Percentiles rank a stretch among this genome's conserved stretches.
These are phyloP conservation scores for Dendrocalamus sinicus DNA, from an alignment of 176 grass and related monocot species.

Conservation along the genomic window DNA sequence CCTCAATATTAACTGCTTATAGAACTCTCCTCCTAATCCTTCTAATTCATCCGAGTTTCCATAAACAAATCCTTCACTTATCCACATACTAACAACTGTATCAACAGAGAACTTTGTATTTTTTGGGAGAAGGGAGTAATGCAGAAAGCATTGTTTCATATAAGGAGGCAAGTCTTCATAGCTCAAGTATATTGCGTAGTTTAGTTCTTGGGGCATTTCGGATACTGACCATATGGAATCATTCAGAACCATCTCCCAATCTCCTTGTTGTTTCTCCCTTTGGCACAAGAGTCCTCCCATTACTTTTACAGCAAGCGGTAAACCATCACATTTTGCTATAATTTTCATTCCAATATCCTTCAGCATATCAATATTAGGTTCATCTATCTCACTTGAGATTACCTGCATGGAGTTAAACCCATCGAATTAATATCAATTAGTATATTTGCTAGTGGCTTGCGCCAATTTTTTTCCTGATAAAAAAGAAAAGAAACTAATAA, in stretches of 20 bases:
- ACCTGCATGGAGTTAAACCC: too few relatives aligned
- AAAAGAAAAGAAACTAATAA: too few relatives aligned
- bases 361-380: too few relatives aligned
- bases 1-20: background rate
- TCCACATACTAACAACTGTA: background rate
- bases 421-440: too few relatives aligned
- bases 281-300: too few relatives aligned
- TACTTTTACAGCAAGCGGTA: too few relatives aligned
- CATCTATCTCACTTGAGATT: too few relatives aligned
- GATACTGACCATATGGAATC: constrained; percentile 19
- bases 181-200: constrained; percentile 2
- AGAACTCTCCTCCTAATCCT: background rate
- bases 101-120: accelerated
- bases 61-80: background rate
- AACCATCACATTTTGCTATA: too few relatives aligned
- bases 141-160: constrained; percentile 50
- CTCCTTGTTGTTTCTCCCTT: too few relatives aligned
- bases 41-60: background rate
- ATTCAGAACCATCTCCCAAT: background rate
- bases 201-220: constrained; percentile 30
- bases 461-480: too few relatives aligned
- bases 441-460: too few relatives aligned
- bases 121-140: constrained; percentile 45
- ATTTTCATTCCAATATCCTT: too few relatives aligned
- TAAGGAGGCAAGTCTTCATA: background rate